A percentile compares a stretch with the other conserved stretches of the same genome.
These are phyloP conservation scores for Usnea hakonensis DNA, from an alignment of 495 filamentous ascomycete genomes.

Conservation along the genomic window DNA sequence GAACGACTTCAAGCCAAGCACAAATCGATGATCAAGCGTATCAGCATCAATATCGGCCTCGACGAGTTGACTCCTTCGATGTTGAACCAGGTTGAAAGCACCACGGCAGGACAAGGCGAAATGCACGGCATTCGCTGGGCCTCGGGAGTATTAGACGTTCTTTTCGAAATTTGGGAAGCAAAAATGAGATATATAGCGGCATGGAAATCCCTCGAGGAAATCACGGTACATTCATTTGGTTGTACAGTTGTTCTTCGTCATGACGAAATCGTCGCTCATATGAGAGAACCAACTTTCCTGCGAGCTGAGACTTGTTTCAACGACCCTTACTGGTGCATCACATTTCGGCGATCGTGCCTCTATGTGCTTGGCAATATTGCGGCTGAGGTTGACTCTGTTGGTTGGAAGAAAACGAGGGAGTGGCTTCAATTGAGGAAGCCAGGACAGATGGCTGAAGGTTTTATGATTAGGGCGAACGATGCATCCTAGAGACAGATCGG, in stretches of 20 bases:
- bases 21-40: conserved; percentile 4
- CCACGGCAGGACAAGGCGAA: background rate
- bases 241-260: no score
- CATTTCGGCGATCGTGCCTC: background rate
- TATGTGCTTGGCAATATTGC: background rate
- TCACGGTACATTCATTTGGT: background rate
- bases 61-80: background rate
- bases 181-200: background rate
- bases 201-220: background rate
- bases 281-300: no score
- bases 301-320: no score
- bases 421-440: background rate
- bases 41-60: background rate
- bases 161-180: background rate
- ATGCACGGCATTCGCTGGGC: background rate
- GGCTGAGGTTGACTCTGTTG: background rate
- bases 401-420: background rate
- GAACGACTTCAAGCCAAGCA: background rate
- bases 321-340: background rate
- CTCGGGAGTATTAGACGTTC: background rate
- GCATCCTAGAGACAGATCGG: no score
- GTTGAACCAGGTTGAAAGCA: background rate
- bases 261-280: background rate
- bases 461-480: background rate
- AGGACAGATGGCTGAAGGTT: background rate